phyloP scores from a whole-genome alignment of 1,139 yeast genomes.

The Lodderomyces metapsilosis region DNA sequence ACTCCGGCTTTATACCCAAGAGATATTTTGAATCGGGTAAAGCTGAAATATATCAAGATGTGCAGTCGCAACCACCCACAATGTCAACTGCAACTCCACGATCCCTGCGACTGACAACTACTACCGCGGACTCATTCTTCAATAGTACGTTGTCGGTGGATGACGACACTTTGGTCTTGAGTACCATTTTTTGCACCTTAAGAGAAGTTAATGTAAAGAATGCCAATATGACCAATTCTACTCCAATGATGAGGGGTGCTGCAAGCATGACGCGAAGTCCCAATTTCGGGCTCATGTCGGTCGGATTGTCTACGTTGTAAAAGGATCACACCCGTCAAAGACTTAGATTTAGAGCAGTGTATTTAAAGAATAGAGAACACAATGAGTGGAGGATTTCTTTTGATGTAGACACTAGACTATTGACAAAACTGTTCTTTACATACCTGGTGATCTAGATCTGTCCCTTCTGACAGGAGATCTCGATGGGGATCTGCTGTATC shows the following conservation, averaged over 20 bases:
- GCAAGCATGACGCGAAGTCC: conserved; percentile 1
- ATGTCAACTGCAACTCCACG: conserved; percentile 3
- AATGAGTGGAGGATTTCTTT: too few relatives aligned
- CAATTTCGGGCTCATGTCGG: conserved; percentile 1
- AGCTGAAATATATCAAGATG: conserved; percentile 37
- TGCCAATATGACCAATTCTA: conserved; percentile 16
- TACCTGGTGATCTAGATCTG: conserved; percentile 43
- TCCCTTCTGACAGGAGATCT: conserved; percentile 41
- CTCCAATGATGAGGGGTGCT: conserved; percentile 3
- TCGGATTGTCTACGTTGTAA: background rate
- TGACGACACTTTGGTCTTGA: conserved; percentile 31
- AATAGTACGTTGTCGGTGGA: conserved; percentile 35
- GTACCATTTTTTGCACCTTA: conserved; percentile 29
- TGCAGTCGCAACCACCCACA: background rate
- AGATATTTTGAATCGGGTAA: conserved; percentile 35
- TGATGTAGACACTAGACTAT: too few relatives aligned
- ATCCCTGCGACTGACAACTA: too few relatives aligned
- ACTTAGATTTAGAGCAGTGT: background rate
- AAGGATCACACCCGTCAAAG: too few relatives aligned
- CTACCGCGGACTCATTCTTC: conserved; percentile 1
- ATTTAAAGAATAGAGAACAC: background rate
- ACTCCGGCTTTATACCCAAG: conserved; percentile 22
- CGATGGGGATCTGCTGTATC: conserved; percentile 40
- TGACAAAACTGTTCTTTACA: too few relatives aligned
- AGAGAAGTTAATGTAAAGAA: conserved; percentile 33